Conservation (phyloP, 1,284 basidiomycete genomes). For the Flammula alnicola region DNA sequence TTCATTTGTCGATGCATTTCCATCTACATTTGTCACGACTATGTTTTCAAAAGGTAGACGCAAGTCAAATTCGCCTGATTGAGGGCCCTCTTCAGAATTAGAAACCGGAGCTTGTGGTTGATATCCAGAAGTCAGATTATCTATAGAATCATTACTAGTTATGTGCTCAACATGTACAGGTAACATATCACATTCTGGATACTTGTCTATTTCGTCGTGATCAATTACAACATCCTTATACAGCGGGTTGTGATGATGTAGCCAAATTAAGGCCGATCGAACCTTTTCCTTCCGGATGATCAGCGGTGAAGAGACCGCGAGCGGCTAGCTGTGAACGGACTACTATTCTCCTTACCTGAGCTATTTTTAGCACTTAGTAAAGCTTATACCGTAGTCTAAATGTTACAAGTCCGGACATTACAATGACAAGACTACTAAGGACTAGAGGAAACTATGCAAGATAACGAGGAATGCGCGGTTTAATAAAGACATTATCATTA, state of each 20-base stretch:
- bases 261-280: slow-evolving; percentile 33
- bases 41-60: slow-evolving; percentile 33
- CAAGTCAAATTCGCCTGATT: slow-evolving; percentile 26
- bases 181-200: slow-evolving; percentile 21
- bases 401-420: too few relatives aligned
- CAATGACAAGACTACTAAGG: too few relatives aligned
- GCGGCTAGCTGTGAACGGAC: too few relatives aligned
- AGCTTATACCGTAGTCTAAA: too few relatives aligned
- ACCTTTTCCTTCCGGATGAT: slow-evolving; percentile 30
- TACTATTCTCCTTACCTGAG: too few relatives aligned
- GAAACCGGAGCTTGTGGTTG: too few relatives aligned
- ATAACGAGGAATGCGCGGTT: too few relatives aligned
- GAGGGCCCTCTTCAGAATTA: too few relatives aligned
- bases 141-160: slow-evolving; percentile 8
- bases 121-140: slow-evolving; percentile 29
- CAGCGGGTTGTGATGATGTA: slow-evolving; percentile 32
- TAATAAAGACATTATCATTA: too few relatives aligned
- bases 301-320: too few relatives aligned
- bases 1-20: slow-evolving; percentile 26
- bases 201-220: slow-evolving; percentile 8
- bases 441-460: too few relatives aligned
- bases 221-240: slow-evolving; percentile 33
- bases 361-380: too few relatives aligned
- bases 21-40: slow-evolving; percentile 35
- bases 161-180: slow-evolving; percentile 35